phyloP scores from a whole-genome alignment of 2,329 filamentous ascomycete species.

The Fonsecaea monophora region DNA sequence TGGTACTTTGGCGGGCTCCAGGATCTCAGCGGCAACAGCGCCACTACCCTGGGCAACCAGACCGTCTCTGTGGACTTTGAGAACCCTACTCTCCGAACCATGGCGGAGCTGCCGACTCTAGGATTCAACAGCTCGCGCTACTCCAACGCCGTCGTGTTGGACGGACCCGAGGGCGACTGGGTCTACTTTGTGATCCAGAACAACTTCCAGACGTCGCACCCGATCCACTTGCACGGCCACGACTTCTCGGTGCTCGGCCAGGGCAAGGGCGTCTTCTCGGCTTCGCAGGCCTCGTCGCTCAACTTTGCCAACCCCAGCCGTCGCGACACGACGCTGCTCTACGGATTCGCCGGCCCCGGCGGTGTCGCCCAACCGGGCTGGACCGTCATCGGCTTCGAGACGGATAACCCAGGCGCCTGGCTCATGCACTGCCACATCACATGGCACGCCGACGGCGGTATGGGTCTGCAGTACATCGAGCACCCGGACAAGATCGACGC shows the following conservation, averaged over 20 bases:
- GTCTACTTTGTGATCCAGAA: conserved; percentile 41
- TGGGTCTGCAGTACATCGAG: conserved; percentile 56
- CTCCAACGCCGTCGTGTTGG: conserved; percentile 34
- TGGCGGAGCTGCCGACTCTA: conserved; percentile 32
- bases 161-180: conserved; percentile 34
- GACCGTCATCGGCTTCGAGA: conserved; percentile 64
- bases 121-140: conserved; percentile 37
- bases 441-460: conserved; percentile 74
- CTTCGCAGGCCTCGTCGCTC: conserved; percentile 63
- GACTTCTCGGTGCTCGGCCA: conserved; percentile 70
- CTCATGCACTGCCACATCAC: conserved; percentile 82
- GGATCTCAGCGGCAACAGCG: conserved; percentile 29
- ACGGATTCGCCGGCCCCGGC: conserved; percentile 53
- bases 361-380: conserved; percentile 57
- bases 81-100: conserved; percentile 35
- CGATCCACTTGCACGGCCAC: conserved; percentile 74
- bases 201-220: conserved; percentile 53
- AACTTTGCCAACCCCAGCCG: conserved; percentile 68
- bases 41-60: conserved; percentile 21
- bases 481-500: conserved; percentile 33
- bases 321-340: conserved; percentile 71
- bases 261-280: conserved; percentile 51
- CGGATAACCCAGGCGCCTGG: conserved; percentile 63
- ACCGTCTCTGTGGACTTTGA: conserved; percentile 32
- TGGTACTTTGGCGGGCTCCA: conserved; percentile 31